phyloP scores from a whole-genome alignment of 768 basidiomycete species.

The Russula emetica region DNA sequence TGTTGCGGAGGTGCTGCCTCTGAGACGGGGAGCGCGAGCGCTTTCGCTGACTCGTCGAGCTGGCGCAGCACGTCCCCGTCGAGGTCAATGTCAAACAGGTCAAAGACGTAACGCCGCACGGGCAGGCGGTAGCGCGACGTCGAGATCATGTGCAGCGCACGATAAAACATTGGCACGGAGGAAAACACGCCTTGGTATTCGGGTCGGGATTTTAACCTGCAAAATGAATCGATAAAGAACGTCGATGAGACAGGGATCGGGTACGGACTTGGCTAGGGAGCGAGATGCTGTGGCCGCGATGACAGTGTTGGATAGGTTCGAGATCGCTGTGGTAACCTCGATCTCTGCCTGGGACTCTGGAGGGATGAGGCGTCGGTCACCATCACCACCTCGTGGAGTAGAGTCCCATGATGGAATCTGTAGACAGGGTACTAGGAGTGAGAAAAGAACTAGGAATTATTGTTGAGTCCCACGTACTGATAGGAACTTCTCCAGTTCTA shows the following conservation, averaged over 20 bases:
- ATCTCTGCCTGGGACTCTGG: constrained; percentile 67
- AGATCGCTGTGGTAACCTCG: constrained; percentile 83
- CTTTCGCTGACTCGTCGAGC: constrained; percentile 49
- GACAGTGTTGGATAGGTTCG: constrained; percentile 92
- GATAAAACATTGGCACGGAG: constrained; percentile 74
- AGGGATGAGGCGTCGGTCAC: constrained; percentile 51
- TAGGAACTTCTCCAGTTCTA: constrained; percentile 76
- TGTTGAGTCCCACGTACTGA: constrained; percentile 47
- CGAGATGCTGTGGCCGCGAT: constrained; percentile 93
- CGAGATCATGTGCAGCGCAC: constrained; percentile 83
- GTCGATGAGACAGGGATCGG: constrained; percentile 8
- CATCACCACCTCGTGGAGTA: constrained; percentile 33
- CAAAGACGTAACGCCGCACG: constrained; percentile 87
- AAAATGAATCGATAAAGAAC: constrained; percentile 11
- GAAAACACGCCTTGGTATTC: constrained; percentile 74
- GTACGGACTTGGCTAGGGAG: constrained; percentile 69
- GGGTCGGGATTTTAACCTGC: constrained; percentile 70
- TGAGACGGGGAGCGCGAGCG: constrained; percentile 39
- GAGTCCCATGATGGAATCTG: constrained; percentile 71
- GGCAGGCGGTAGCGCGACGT: constrained; percentile 87
- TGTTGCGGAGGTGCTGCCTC: constrained; percentile 30
- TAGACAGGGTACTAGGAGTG: constrained; percentile 12
- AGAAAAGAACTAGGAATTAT: neutral
- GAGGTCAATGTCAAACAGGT: constrained; percentile 84
- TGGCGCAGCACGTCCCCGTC: constrained; percentile 55